Percentiles rank a stretch among this genome's conserved stretches.
These are phyloP conservation scores for Ascochyta pisi DNA, from an alignment of 2,329 filamentous ascomycete species.

Conservation along the genomic window DNA sequence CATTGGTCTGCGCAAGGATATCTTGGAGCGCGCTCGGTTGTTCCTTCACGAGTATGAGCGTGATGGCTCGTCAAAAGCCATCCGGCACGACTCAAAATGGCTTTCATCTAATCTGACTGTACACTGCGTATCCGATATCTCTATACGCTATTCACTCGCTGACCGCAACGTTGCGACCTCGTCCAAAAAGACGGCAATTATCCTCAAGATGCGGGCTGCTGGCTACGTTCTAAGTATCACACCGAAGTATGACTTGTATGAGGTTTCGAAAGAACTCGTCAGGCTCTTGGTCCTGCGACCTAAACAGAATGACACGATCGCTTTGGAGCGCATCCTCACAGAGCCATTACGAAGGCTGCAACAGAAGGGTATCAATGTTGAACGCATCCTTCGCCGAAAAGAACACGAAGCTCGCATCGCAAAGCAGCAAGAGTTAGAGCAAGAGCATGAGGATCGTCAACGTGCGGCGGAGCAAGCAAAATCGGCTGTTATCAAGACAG, in stretches of 20 bases:
- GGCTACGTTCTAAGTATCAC: slow-evolving; percentile 79
- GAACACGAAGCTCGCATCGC: slow-evolving; percentile 86
- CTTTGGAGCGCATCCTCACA: slow-evolving; percentile 88
- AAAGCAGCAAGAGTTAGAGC: slow-evolving; percentile 77
- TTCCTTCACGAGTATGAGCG: slow-evolving; percentile 85
- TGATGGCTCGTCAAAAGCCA: slow-evolving; percentile 63
- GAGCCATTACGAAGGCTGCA: slow-evolving; percentile 82
- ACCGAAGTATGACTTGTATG: slow-evolving; percentile 81
- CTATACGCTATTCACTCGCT: slow-evolving; percentile 76
- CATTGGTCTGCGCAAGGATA: slow-evolving; percentile 74
- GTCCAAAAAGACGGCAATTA: slow-evolving; percentile 66
- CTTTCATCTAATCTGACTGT: slow-evolving; percentile 84
- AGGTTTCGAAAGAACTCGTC: slow-evolving; percentile 88
- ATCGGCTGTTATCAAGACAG: slow-evolving; percentile 25
- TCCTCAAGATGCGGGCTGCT: slow-evolving; percentile 73
- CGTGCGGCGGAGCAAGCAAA: slow-evolving; percentile 45
- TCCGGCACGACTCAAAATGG: slow-evolving; percentile 90
- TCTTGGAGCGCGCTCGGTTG: slow-evolving; percentile 85
- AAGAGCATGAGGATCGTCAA: slow-evolving; percentile 67
- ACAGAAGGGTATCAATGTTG: slow-evolving; percentile 92
- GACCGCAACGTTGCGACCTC: slow-evolving; percentile 65
- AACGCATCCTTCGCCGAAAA: slow-evolving; percentile 88
- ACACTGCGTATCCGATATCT: slow-evolving; percentile 77
- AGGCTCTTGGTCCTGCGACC: slow-evolving; percentile 80
- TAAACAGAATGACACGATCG: slow-evolving; percentile 86